A percentile compares a stretch with the other conserved stretches of the same genome.
Conservation (phyloP, 169 alveolate genomes). For the Plasmodium sp. region DNA sequence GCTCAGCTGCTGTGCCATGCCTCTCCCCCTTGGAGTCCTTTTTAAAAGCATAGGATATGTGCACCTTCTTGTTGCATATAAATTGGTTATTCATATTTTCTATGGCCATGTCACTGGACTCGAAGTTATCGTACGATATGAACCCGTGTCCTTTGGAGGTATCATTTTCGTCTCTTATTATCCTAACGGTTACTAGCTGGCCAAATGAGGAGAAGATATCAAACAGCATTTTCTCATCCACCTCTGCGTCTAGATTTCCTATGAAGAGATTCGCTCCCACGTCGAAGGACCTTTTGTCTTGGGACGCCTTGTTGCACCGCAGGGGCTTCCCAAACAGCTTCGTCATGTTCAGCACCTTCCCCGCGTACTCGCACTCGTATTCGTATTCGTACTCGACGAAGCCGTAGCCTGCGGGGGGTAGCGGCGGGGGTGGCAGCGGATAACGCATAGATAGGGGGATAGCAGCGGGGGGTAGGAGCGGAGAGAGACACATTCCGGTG, state of each 20-base stretch:
- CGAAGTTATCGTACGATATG: slow-evolving; percentile 97
- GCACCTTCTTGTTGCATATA: slow-evolving; percentile 96
- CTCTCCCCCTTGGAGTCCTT: slow-evolving; percentile 95
- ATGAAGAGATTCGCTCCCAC: slow-evolving; percentile 99
- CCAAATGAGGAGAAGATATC: slow-evolving; percentile 99
- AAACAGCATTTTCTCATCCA: slow-evolving; percentile 96
- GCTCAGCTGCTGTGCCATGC: slow-evolving; percentile 93
- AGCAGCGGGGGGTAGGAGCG: neutral
- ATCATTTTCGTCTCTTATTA: slow-evolving; percentile 96
- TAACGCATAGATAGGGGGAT: neutral
- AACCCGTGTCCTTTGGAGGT: slow-evolving; percentile 96
- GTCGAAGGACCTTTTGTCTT: slow-evolving; percentile 96
- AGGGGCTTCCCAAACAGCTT: slow-evolving; percentile 97
- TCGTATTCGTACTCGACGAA: slow-evolving; percentile 98
- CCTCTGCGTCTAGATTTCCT: slow-evolving; percentile 98
- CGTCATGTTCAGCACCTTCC: slow-evolving; percentile 96
- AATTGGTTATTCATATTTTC: slow-evolving; percentile 97
- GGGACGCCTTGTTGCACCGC: slow-evolving; percentile 97
- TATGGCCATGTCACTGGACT: slow-evolving; percentile 98
- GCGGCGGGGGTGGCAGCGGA: no score
- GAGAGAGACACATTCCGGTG: neutral
- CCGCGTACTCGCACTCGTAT: slow-evolving; percentile 98
- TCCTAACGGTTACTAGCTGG: slow-evolving; percentile 88
- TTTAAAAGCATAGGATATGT: slow-evolving; percentile 98
- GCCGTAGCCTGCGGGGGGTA: slow-evolving; percentile 93